Evolutionary conservation across 73 alveolate genomes (phyloP), one percentile per base, ranked within the genome.

Genomic region (Durusdinium trenchii): DNA sequence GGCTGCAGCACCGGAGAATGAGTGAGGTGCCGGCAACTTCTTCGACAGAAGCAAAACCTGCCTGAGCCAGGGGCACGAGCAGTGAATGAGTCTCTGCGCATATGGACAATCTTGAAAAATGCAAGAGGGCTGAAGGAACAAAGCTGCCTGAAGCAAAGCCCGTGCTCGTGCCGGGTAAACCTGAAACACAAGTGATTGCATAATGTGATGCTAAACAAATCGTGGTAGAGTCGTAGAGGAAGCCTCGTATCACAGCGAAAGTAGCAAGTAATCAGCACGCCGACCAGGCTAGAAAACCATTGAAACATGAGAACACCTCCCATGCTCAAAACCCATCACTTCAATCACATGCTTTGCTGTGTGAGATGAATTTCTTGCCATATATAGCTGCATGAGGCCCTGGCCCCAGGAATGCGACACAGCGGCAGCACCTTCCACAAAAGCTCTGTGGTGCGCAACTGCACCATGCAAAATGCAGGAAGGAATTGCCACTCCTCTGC

Each of bases 161-260:
- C 98, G 14, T 47, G 98, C 98, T 5, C 98, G 76, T 36, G 75
- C 82, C n/a, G 90, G 71, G 32, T 91, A 78, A 57, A 91, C 98
- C 98, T 91, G 30, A 6, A n/a, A 40, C 26, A 28, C 12, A 51
- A 2, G n/a, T 20, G 86, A 76, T 14, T 14, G 0, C 48, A 16
- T 35, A 7, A 9, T 16, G 18, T 23, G 3, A 1, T 79, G 28
- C 48, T 79, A 43, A 54, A 0, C 4, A 12, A 3, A 14, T 6
- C 54, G 6, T 23, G 43, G 6, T 20, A 7, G n/a, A 67, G 71
- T 38, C 47, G 47, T 0, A 35, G 35, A 87, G 5, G 75, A 87
- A 5, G 98, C 90, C 45, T 69, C 71, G 46, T 89, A 89, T 35
- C 98, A 91, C 38, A 91, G 75, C 6, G 98, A 89, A 75, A 91